Conservation (phyloP, 176 grass and related monocot genomes). For the Eragrostis curvula region DNA sequence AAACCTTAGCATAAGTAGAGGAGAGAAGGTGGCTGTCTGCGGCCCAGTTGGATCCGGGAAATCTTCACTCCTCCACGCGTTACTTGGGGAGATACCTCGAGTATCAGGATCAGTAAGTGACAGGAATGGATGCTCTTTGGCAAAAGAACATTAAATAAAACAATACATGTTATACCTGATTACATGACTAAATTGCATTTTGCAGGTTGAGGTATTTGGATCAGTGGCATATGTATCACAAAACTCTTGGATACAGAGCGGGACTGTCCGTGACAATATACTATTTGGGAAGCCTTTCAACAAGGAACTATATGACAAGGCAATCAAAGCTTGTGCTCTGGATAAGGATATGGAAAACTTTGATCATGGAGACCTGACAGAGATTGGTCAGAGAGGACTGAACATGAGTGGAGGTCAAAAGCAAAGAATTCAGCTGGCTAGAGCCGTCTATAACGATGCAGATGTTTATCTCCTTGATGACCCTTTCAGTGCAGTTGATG, state of each 20-base stretch:
- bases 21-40: conserved; percentile 81
- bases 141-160: not conserved
- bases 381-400: conserved; percentile 94
- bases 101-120: conserved; percentile 76
- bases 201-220: conserved; percentile 77
- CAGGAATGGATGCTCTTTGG: not conserved
- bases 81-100: conserved; percentile 89
- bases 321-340: conserved; percentile 75
- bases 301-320: conserved; percentile 65
- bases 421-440: conserved; percentile 94
- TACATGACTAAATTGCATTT: conserved; percentile 20
- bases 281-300: conserved; percentile 80
- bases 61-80: conserved; percentile 76
- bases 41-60: conserved; percentile 90
- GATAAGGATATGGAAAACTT: conserved; percentile 89
- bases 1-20: conserved; percentile 52
- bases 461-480: conserved; percentile 90
- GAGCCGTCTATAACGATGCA: conserved; percentile 87
- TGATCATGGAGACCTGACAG: conserved; percentile 79
- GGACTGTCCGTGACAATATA: conserved; percentile 86
- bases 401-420: conserved; percentile 99
- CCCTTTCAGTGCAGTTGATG: conserved; percentile 94
- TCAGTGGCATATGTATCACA: conserved; percentile 88
- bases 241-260: conserved; percentile 93
- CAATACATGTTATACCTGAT: conserved; percentile 1